A percentile compares a stretch with the other conserved stretches of the same genome.
phyloP scores from a whole-genome alignment of 2,329 filamentous ascomycete species.

The Berkeleyomyces basicola region DNA sequence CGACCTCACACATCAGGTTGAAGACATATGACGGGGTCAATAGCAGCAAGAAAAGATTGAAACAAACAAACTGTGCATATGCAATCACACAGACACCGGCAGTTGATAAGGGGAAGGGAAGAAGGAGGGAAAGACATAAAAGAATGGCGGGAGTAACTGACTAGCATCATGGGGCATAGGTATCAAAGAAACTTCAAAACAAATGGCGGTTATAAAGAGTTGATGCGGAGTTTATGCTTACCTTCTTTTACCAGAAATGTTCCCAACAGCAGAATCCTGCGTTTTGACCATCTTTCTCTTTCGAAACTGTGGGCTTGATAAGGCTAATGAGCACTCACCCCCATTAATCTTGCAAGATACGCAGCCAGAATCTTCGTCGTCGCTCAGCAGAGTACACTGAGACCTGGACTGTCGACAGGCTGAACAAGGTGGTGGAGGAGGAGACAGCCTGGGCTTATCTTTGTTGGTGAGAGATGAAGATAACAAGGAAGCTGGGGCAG shows the following conservation, averaged over 20 bases:
- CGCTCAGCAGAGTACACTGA: conserved; percentile 51
- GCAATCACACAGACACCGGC: conserved; percentile 6
- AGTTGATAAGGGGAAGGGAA: not conserved
- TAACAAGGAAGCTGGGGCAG: not conserved
- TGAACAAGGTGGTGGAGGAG: conserved; percentile 38
- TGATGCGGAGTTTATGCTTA: conserved; percentile 28
- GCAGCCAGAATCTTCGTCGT: conserved; percentile 57
- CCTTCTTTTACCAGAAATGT: conserved; percentile 52
- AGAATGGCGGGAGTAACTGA: not conserved
- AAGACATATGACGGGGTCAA: not conserved
- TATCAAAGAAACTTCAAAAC: not conserved
- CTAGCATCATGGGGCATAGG: not conserved
- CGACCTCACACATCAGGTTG: accelerated
- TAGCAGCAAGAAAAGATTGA: not conserved
- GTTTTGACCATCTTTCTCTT: conserved; percentile 58
- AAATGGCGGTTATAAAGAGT: not conserved
- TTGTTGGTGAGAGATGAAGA: conserved; percentile 30
- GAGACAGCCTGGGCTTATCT: conserved; percentile 16
- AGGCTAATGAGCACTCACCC: conserved; percentile 62
- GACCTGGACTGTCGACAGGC: conserved; percentile 57
- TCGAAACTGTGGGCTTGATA: conserved; percentile 52
- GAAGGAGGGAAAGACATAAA: not conserved
- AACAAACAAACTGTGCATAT: not conserved
- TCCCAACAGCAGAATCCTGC: conserved; percentile 32
- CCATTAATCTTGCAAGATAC: conserved; percentile 63